Evolutionary conservation across 1,284 basidiomycete genomes (phyloP).

Genomic region (Leccinum fallax): DNA sequence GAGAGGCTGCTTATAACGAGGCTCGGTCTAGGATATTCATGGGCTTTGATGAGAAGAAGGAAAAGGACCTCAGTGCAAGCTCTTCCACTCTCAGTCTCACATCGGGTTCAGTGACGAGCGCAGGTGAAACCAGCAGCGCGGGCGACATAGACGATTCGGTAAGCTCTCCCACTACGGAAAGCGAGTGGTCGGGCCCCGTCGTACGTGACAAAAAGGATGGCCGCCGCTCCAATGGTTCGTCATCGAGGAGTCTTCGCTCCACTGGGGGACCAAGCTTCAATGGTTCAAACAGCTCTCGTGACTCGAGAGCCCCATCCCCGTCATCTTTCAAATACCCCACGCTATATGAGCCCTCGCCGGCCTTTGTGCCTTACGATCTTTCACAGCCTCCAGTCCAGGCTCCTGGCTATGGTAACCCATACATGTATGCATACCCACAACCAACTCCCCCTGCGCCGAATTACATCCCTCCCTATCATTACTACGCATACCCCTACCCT

Average conservation of each 20-base stretch:
- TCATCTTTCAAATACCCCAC: constrained; percentile 67
- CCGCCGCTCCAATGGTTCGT: constrained; percentile 54
- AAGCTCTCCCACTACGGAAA: constrained; percentile 74
- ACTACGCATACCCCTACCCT: constrained; percentile 41
- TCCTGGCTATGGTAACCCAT: constrained; percentile 40
- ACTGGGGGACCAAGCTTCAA: constrained; percentile 48
- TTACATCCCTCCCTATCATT: constrained; percentile 43
- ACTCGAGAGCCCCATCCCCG: constrained; percentile 71
- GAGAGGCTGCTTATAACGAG: constrained; percentile 81
- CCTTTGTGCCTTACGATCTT: constrained; percentile 50
- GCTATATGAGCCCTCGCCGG: constrained; percentile 62
- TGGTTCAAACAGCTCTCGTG: constrained; percentile 62
- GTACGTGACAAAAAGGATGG: constrained; percentile 55
- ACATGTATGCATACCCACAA: constrained; percentile 43
- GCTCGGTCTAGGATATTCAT: constrained; percentile 82
- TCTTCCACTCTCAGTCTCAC: constrained; percentile 71
- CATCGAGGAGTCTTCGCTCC: constrained; percentile 56
- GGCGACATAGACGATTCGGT: constrained; percentile 67
- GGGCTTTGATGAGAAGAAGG: constrained; percentile 77
- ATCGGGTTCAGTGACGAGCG: constrained; percentile 63
- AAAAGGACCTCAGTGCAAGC: constrained; percentile 72
- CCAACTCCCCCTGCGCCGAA: constrained; percentile 32
- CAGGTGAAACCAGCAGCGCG: constrained; percentile 54
- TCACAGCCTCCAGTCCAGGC: constrained; percentile 44
- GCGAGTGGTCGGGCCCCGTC: constrained; percentile 72